Evolutionary conservation across 208 protist genomes (phyloP).

Genomic region (Wallacemonas rigidus): DNA sequence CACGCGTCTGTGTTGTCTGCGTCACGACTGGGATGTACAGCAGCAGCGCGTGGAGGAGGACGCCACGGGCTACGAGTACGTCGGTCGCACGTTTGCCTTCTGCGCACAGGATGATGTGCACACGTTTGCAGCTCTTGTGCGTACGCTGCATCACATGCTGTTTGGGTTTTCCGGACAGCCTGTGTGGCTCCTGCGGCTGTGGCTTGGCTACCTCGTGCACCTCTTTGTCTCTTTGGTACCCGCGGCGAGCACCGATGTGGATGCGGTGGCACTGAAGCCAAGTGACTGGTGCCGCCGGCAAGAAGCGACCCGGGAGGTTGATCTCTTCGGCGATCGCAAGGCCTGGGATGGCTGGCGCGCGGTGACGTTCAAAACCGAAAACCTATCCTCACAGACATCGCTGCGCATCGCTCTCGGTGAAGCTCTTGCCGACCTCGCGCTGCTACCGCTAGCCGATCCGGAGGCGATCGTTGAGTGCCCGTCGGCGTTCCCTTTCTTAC

Average conservation of each 20-base stretch:
- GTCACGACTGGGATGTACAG: conserved; percentile 56
- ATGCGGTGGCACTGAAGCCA: conserved; percentile 49
- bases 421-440: conserved; percentile 65
- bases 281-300: conserved; percentile 39
- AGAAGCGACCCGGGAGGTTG: conserved; percentile 17
- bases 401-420: conserved; percentile 68
- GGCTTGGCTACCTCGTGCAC: conserved; percentile 70
- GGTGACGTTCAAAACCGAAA: conserved; percentile 15
- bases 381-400: conserved; percentile 55
- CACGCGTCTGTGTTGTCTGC: conserved; percentile 40
- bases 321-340: conserved; percentile 37
- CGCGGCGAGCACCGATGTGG: conserved; percentile 33
- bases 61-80: conserved; percentile 38
- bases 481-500: conserved; percentile 19
- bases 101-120: conserved; percentile 63
- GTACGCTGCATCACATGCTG: conserved; percentile 58
- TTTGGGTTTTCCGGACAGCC: conserved; percentile 58
- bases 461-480: conserved; percentile 22
- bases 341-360: conserved; percentile 48
- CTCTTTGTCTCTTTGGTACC: conserved; percentile 72
- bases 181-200: conserved; percentile 60
- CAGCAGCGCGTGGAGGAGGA: conserved; percentile 40
- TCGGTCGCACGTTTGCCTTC: conserved; percentile 51
- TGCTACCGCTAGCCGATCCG: conserved; percentile 50
- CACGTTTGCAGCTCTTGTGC: conserved; percentile 45